These are phyloP conservation scores for Leptodermis oblonga DNA, from an alignment of 257 asterid genomes.

Conservation along the genomic window DNA sequence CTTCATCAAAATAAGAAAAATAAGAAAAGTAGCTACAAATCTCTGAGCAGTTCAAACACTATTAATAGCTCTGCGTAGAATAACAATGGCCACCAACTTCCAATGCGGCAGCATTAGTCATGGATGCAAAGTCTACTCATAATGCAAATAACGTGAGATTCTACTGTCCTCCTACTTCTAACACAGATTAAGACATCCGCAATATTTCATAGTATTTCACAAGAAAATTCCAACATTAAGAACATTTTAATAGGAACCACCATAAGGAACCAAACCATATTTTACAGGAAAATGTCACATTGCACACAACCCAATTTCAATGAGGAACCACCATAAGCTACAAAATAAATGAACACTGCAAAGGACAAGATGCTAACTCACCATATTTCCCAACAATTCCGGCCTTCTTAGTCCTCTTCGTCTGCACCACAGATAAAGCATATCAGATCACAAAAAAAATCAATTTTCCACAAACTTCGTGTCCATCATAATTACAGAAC, in stretches of 20 bases:
- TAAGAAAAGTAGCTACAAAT: not conserved
- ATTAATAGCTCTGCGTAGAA: not conserved
- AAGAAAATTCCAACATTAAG: not conserved
- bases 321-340: no score
- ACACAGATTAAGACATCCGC: not conserved
- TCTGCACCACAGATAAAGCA: constrained; percentile 33
- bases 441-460: not conserved
- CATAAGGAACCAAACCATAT: not conserved
- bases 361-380: constrained; percentile 21
- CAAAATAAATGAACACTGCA: not conserved
- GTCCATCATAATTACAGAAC: not conserved
- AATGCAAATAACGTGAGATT: not conserved
- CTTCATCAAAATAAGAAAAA: no score
- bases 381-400: constrained; percentile 90
- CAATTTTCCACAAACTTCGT: not conserved
- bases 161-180: not conserved
- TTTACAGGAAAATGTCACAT: not conserved
- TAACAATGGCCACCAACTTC: not conserved
- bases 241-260: no score
- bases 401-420: constrained; percentile 89
- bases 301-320: not conserved
- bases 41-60: not conserved
- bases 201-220: not conserved
- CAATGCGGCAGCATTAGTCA: not conserved
- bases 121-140: not conserved